Conservation (phyloP, 371 early-diverging fungal species). For the Paraphysoderma sedebokerense region DNA sequence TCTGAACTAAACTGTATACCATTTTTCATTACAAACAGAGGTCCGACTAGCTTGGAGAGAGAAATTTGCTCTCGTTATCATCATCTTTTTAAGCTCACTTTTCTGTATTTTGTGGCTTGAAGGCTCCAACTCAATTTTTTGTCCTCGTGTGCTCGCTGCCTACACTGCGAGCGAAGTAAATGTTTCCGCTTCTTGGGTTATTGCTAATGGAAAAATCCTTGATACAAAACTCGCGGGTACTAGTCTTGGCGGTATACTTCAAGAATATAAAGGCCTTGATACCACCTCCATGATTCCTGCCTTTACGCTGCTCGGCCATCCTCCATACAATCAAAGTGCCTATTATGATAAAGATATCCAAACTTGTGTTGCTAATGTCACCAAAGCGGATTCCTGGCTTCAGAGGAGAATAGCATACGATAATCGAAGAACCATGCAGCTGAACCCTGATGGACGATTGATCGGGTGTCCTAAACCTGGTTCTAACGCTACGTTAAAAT, state of each 20-base stretch:
- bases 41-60: slow-evolving; percentile 1
- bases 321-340: background rate
- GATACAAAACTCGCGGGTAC: background rate
- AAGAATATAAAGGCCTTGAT: background rate
- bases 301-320: background rate
- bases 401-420: background rate
- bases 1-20: too few relatives aligned
- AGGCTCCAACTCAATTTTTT: background rate
- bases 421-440: background rate
- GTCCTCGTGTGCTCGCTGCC: background rate
- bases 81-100: background rate
- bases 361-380: background rate
- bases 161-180: background rate
- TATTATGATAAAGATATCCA: background rate
- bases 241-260: background rate
- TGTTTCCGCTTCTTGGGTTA: background rate
- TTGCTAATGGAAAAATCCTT: background rate
- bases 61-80: background rate
- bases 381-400: background rate
- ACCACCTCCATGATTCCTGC: background rate
- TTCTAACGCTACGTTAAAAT: background rate
- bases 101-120: background rate
- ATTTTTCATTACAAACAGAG: too few relatives aligned
- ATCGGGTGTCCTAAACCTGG: background rate
- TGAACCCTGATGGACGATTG: background rate